Base-by-base conservation (phyloP, 2,329 filamentous ascomycete genomes). In the Pyricularia grisea region DNA sequence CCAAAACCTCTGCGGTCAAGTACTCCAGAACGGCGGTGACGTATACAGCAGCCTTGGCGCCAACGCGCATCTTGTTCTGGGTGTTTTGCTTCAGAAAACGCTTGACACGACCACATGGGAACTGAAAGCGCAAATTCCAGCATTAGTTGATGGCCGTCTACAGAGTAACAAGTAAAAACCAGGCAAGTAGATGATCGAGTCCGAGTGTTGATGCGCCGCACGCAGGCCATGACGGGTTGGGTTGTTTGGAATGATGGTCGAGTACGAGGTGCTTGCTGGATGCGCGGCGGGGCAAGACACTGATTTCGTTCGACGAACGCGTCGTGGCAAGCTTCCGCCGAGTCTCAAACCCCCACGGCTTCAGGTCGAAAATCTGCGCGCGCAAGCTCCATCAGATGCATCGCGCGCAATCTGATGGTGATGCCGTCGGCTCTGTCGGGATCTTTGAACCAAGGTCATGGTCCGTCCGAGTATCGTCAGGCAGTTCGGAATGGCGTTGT, bases 81-180 rank as follows among this genome's bases (percentile, higher is more conserved):
- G 95, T 98, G 84, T 97, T 97, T 81, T 93, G 93, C 88, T 98
- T 97, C 79, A 99, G 87, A 85, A 98, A 98, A 84, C 95, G 94
- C 91, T 99, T 99, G 82, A 99, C 95, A 90, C 95, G 95, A 83
- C 95, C 95, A 80, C 95, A 99, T 71, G 95, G 95, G 81, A 99
- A 99, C 95, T 99, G 79, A 70, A 73, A 70, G 69, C 20, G 42
- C 70, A 23, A 50, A 36, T 20, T 25, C 31, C 58, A 28, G 20
- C 23, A 36, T 67, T 28, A 67, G 65, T 50, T 67, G 20, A 17
- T 20, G 65, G 65, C 9, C n/a, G n/a, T 27, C 33, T 14, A 50
- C 14, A 42, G 17, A 28, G 58, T 9, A 36, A 12, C 3, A 11
- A n/a, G 27, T 36, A 30, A 65, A 31, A 11, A 23, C 4, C 42